Evolutionary conservation across 257 asterid genomes (phyloP).

Genomic region (Gentiana dahurica): DNA sequence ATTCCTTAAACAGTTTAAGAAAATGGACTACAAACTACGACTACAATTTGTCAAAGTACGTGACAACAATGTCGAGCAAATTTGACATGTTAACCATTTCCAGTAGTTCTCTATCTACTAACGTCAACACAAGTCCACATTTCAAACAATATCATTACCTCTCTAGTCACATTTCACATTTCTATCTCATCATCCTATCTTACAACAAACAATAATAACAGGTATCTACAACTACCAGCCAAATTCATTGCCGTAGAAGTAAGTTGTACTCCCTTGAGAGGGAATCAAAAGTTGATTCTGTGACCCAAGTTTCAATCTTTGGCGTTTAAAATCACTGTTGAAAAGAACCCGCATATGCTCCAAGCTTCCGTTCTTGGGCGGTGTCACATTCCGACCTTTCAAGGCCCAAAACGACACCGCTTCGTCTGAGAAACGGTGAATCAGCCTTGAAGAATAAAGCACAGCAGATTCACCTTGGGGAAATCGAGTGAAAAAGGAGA

Average conservation of each 20-base stretch:
- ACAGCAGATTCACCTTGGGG: conserved; percentile 11
- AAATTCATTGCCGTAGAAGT: conserved; percentile 59
- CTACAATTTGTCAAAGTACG: too few relatives aligned
- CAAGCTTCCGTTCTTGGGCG: conserved; percentile 37
- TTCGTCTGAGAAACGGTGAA: conserved; percentile 52
- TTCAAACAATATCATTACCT: too few relatives aligned
- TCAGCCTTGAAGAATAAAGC: conserved; percentile 35
- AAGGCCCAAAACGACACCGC: conserved; percentile 32
- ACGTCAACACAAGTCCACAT: too few relatives aligned
- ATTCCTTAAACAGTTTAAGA: too few relatives aligned
- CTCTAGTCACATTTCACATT: not conserved
- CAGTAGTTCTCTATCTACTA: too few relatives aligned
- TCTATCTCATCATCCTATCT: too few relatives aligned
- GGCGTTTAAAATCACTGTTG: conserved; percentile 52
- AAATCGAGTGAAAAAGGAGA: conserved; percentile 6
- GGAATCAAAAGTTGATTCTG: not conserved
- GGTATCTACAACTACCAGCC: conserved; percentile 38
- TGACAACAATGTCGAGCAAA: too few relatives aligned
- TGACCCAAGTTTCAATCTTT: conserved; percentile 46
- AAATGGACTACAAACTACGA: too few relatives aligned
- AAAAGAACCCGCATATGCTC: conserved; percentile 44
- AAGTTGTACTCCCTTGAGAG: conserved; percentile 41
- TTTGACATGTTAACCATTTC: too few relatives aligned
- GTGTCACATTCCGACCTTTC: conserved; percentile 17
- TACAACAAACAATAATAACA: too few relatives aligned